Evolutionary conservation across 129 eudicot genomes (phyloP).

Genomic region (Pittosporum tobira): DNA sequence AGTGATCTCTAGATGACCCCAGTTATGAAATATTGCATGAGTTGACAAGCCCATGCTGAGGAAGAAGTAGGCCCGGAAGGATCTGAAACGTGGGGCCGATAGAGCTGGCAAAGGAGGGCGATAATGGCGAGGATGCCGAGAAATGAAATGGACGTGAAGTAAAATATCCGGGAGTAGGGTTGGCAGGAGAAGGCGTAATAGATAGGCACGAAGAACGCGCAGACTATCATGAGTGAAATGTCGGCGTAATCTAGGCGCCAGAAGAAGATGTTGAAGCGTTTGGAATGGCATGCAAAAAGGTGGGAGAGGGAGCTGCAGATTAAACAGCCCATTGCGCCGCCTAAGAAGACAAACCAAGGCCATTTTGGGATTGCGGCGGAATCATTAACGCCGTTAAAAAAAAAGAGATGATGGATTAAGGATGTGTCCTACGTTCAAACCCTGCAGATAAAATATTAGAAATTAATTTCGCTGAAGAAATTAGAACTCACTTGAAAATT

Average conservation of each 20-base stretch:
- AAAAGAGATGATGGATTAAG: constrained; percentile 34
- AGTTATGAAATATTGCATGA: constrained; percentile 51
- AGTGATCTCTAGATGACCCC: constrained; percentile 39
- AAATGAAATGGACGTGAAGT: constrained; percentile 59
- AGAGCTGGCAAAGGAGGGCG: constrained; percentile 76
- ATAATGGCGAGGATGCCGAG: constrained; percentile 48
- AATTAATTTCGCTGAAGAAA: too few relatives aligned
- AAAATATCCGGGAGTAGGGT: constrained; percentile 49
- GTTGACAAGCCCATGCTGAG: constrained; percentile 81
- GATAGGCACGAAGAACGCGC: constrained; percentile 83
- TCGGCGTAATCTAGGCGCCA: constrained; percentile 91
- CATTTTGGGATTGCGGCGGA: constrained; percentile 39
- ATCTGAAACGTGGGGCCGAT: constrained; percentile 51
- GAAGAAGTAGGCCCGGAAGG: constrained; percentile 64
- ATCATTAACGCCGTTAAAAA: constrained; percentile 12
- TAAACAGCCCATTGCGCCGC: constrained; percentile 81
- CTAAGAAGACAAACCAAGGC: constrained; percentile 87
- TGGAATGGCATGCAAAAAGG: constrained; percentile 78
- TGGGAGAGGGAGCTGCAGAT: constrained; percentile 80
- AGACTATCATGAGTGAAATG: constrained; percentile 84
- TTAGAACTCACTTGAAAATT: too few relatives aligned
- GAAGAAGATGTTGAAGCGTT: constrained; percentile 53
- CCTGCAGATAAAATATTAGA: constrained; percentile 42
- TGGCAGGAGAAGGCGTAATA: constrained; percentile 66
- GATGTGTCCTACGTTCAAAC: constrained; percentile 24